Percentiles rank a stretch among this genome's conserved stretches.
phyloP scores from a whole-genome alignment of 1,284 basidiomycete genomes.

The Sporisorium iseilematis-ciliati region DNA sequence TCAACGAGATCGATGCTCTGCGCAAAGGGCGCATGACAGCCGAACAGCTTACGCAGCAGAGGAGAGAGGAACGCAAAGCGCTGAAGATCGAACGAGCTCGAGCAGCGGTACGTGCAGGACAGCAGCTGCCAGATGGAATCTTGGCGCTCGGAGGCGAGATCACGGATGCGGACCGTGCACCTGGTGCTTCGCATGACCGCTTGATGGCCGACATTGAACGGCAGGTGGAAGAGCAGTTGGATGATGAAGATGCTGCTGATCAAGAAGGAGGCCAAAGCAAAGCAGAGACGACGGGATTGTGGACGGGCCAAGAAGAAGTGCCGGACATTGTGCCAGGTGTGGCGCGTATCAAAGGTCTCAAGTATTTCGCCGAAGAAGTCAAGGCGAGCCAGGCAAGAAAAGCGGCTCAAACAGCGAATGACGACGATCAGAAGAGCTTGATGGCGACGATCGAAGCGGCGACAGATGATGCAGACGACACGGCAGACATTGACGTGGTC shows the following conservation, averaged over 20 bases:
- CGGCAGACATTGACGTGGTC: conserved; percentile 71
- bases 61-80: conserved; percentile 63
- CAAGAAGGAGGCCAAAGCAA: not conserved
- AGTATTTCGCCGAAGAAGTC: conserved; percentile 59
- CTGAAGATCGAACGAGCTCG: conserved; percentile 68
- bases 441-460: not conserved
- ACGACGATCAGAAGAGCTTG: conserved; percentile 6
- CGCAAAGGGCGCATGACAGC: conserved; percentile 72
- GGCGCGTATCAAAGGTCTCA: conserved; percentile 61
- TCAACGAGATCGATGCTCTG: conserved; percentile 65
- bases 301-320: conserved; percentile 59
- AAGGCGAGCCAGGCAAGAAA: conserved; percentile 48
- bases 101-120: conserved; percentile 65
- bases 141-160: conserved; percentile 67
- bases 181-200: conserved; percentile 46
- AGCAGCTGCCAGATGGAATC: conserved; percentile 63
- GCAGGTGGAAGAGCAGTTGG: conserved; percentile 52
- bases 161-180: conserved; percentile 64
- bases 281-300: conserved; percentile 18
- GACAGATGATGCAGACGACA: conserved; percentile 27
- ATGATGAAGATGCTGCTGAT: conserved; percentile 41
- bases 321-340: conserved; percentile 55
- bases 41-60: conserved; percentile 65
- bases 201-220: conserved; percentile 55
- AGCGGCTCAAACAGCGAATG: conserved; percentile 13